These are phyloP conservation scores for Chaetomium globosum DNA, from an alignment of 2,329 filamentous ascomycete genomes.

Conservation along the genomic window DNA sequence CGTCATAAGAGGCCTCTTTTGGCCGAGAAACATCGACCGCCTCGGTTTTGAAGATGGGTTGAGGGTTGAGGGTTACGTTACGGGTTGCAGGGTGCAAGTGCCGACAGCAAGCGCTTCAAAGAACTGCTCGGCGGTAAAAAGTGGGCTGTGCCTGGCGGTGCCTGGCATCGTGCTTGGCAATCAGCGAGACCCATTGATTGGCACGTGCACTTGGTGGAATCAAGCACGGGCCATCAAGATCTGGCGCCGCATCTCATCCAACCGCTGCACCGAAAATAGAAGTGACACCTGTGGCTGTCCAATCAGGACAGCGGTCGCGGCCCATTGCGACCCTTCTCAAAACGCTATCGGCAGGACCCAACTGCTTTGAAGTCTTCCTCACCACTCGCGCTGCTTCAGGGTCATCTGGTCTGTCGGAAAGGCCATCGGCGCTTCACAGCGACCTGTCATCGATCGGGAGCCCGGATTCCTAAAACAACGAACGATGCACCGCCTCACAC, in stretches of 20 bases:
- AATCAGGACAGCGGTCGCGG: conserved; percentile 31
- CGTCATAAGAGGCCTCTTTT: conserved; percentile 26
- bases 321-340: conserved; percentile 24
- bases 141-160: conserved; percentile 16
- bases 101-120: conserved; percentile 16
- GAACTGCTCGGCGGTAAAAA: conserved; percentile 15
- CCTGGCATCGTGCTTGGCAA: not conserved
- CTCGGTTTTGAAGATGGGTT: conserved; percentile 5
- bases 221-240: conserved; percentile 17
- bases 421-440: conserved; percentile 34
- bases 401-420: conserved; percentile 20
- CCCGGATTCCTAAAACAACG: conserved; percentile 24
- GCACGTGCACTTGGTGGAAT: conserved; percentile 21
- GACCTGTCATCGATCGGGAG: conserved; percentile 34
- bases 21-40: conserved; percentile 12
- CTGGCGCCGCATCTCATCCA: conserved; percentile 22
- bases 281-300: conserved; percentile 19
- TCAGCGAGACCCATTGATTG: not conserved
- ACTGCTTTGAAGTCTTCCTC: conserved; percentile 22
- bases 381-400: conserved; percentile 28
- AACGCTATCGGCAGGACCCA: conserved; percentile 21
- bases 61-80: not conserved
- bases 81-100: not conserved
- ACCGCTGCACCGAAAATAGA: conserved; percentile 32
- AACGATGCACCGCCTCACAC: conserved; percentile 33